phyloP scores from a whole-genome alignment of 768 basidiomycete species.

The Tylopilus balloui region DNA sequence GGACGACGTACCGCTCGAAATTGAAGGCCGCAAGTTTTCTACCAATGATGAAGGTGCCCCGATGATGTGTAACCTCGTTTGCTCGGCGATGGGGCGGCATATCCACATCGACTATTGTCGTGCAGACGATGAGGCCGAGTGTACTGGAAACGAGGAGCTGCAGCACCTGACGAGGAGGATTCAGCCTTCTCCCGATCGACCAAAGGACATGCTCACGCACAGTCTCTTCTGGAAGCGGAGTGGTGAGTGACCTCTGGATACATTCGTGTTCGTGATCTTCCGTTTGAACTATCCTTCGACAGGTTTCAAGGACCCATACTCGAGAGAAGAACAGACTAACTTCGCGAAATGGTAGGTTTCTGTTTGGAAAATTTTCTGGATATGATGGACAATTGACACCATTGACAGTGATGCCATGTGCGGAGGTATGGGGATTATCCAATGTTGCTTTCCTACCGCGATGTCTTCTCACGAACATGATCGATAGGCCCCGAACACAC shows the following conservation, averaged over 20 bases:
- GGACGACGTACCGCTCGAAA: slow-evolving; percentile 45
- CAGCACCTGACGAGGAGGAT: slow-evolving; percentile 44
- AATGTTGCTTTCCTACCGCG: background rate
- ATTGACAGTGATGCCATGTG: slow-evolving; percentile 47
- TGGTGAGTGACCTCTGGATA: slow-evolving; percentile 31
- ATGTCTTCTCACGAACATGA: background rate
- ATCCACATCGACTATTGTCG: slow-evolving; percentile 56
- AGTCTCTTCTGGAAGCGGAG: slow-evolving; percentile 52
- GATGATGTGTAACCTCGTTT: slow-evolving; percentile 59
- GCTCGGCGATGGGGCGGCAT: slow-evolving; percentile 54
- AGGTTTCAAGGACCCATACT: slow-evolving; percentile 65
- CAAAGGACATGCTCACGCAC: slow-evolving; percentile 56
- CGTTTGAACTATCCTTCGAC: background rate
- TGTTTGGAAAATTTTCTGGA: background rate
- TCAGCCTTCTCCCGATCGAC: slow-evolving; percentile 40
- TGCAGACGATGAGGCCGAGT: slow-evolving; percentile 33
- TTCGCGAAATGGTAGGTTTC: slow-evolving; percentile 50
- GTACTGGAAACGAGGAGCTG: slow-evolving; percentile 38
- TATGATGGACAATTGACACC: background rate
- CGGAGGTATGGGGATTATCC: slow-evolving; percentile 32
- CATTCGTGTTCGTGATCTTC: background rate
- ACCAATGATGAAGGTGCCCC: slow-evolving; percentile 54
- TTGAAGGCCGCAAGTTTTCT: slow-evolving; percentile 53
- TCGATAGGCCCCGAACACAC: slow-evolving; percentile 48
- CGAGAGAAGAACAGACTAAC: slow-evolving; percentile 51